These are phyloP conservation scores for Guillardia theta DNA, from an alignment of 78 protist species.

Conservation along the genomic window DNA sequence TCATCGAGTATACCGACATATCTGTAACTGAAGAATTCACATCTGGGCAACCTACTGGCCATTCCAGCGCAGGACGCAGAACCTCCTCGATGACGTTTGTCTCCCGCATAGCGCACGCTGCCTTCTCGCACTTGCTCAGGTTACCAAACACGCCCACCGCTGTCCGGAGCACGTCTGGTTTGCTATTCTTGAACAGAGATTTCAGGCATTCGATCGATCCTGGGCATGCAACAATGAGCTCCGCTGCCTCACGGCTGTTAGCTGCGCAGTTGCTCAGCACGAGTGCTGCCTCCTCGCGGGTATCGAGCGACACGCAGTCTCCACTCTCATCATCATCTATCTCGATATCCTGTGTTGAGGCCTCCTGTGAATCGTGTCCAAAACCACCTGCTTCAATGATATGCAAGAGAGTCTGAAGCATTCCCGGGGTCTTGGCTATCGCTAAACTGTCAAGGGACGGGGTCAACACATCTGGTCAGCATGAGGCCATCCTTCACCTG, in stretches of 20 bases:
- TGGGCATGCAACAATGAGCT: neutral
- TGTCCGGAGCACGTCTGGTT: neutral
- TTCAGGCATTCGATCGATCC: neutral
- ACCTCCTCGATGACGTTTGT: neutral
- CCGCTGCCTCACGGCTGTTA: neutral
- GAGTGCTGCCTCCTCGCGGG: neutral
- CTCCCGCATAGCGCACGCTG: neutral
- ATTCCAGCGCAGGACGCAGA: neutral
- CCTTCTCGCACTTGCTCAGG: neutral
- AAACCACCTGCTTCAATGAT: too few species aligned
- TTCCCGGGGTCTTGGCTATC: neutral
- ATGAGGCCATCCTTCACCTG: too few species aligned
- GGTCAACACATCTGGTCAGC: too few species aligned
- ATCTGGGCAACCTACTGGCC: too few species aligned
- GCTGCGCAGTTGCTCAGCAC: neutral
- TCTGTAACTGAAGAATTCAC: too few species aligned
- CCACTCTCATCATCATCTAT: too few species aligned
- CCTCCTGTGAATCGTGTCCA: too few species aligned
- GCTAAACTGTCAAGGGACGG: neutral
- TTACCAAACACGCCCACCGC: neutral
- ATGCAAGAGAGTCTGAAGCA: neutral
- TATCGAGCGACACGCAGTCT: neutral
- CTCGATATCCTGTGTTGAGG: too few species aligned
- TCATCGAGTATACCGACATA: neutral
- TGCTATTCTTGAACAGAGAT: neutral